These are phyloP conservation scores for Euphorbia tirucalli DNA, from an alignment of 345 rosid genomes.

Conservation along the genomic window DNA sequence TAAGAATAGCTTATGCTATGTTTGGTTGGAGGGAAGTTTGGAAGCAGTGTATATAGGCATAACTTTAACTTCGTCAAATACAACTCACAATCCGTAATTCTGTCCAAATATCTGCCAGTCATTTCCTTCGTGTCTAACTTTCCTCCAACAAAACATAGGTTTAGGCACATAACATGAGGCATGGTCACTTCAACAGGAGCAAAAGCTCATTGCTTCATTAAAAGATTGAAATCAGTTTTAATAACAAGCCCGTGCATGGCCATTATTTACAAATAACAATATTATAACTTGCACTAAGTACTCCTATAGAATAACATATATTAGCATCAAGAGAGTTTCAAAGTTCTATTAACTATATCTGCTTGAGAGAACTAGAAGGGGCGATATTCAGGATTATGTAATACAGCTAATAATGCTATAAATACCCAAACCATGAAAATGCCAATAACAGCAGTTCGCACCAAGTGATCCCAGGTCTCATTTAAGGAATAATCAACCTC, in stretches of 20 bases:
- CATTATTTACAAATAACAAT: not conserved
- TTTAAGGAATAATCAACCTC: slow-evolving; percentile 34
- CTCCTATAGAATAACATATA: not conserved
- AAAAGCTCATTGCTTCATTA: not conserved
- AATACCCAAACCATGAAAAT: slow-evolving; percentile 65
- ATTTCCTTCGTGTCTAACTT: no score
- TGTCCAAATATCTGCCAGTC: no score
- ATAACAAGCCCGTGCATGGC: no score
- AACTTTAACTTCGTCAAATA: no score
- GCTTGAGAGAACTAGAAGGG: slow-evolving; percentile 38
- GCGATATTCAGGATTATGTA: slow-evolving; percentile 54
- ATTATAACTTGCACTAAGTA: not conserved
- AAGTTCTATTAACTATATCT: not conserved
- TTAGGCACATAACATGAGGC: no score
- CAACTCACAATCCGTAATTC: no score
- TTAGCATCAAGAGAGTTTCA: not conserved
- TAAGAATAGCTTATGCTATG: no score
- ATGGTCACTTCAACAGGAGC: not conserved
- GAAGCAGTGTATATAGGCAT: no score
- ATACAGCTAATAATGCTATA: slow-evolving; percentile 51
- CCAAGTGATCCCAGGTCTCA: slow-evolving; percentile 44
- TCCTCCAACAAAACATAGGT: no score
- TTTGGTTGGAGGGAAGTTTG: no score
- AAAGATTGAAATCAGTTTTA: no score
- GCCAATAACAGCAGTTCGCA: slow-evolving; percentile 58